Percentiles rank a stretch among this genome's conserved stretches.
Evolutionary conservation across 306 rosid species (phyloP).

Genomic region (Cucumis cinereus): DNA sequence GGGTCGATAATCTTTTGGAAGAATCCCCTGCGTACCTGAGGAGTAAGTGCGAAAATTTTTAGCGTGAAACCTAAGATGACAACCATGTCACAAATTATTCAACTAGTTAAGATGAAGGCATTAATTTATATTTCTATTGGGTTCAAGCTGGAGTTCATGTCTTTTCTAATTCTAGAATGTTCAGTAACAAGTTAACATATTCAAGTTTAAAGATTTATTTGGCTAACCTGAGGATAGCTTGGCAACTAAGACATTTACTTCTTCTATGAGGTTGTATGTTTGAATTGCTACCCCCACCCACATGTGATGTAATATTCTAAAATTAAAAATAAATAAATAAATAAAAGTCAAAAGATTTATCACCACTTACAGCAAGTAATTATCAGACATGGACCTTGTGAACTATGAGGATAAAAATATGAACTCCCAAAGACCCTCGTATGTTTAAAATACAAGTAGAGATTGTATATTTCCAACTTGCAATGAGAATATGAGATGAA

Average conservation of each 20-base stretch:
- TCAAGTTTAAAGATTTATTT: background rate
- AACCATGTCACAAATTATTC: background rate
- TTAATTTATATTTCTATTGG: background rate
- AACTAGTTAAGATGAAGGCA: background rate
- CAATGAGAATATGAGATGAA: background rate
- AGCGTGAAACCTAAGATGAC: background rate
- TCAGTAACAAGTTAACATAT: background rate
- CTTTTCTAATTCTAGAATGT: background rate
- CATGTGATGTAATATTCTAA: background rate
- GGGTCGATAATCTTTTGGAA: conserved; percentile 50
- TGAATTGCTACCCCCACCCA: background rate
- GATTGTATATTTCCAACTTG: background rate
- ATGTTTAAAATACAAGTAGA: background rate
- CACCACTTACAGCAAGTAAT: background rate
- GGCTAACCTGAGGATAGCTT: background rate
- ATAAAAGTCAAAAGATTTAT: background rate
- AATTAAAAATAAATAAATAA: background rate
- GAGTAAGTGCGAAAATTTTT: conserved; percentile 12
- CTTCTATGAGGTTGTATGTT: background rate
- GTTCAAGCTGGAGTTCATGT: background rate
- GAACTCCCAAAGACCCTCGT: background rate
- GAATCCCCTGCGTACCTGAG: conserved; percentile 43
- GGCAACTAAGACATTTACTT: background rate
- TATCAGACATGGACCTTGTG: background rate
- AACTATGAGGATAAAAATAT: background rate